These are phyloP conservation scores for Gossypium arboreum DNA, from an alignment of 345 rosid species.

Conservation along the genomic window DNA sequence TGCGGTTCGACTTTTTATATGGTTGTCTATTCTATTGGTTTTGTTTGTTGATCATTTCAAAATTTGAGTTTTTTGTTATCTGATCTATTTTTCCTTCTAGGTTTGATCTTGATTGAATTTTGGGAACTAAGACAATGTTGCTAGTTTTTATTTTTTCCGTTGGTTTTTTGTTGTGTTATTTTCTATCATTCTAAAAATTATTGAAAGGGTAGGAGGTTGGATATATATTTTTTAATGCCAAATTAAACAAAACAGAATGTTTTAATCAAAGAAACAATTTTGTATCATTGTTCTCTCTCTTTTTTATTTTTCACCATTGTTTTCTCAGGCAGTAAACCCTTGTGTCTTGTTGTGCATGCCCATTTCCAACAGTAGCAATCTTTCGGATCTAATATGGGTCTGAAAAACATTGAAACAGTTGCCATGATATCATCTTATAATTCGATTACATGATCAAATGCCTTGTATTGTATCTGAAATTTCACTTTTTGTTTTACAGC, in stretches of 20 bases:
- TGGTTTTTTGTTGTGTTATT: background rate
- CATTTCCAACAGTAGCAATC: background rate
- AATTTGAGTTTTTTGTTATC: background rate
- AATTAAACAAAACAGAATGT: background rate
- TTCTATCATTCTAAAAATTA: background rate
- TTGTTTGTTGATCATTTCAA: background rate
- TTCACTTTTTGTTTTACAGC: too few species aligned
- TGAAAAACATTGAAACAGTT: too few species aligned
- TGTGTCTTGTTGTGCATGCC: background rate
- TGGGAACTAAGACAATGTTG: background rate
- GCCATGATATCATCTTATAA: too few species aligned
- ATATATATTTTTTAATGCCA: background rate
- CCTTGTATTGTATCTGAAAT: too few species aligned
- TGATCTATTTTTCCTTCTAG: conserved; percentile 6
- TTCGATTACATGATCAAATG: too few species aligned
- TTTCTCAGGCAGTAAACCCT: background rate
- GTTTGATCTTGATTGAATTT: conserved; percentile 10
- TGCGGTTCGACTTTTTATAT: background rate
- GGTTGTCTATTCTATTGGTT: background rate
- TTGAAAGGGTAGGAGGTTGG: background rate
- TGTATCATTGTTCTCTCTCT: background rate
- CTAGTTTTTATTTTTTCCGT: background rate
- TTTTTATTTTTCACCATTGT: background rate
- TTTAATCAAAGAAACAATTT: conserved; percentile 1
- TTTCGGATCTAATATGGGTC: too few species aligned